Evolutionary conservation across 352 stramenopile species (phyloP).

Genomic region (Nothophytophthora sp.): DNA sequence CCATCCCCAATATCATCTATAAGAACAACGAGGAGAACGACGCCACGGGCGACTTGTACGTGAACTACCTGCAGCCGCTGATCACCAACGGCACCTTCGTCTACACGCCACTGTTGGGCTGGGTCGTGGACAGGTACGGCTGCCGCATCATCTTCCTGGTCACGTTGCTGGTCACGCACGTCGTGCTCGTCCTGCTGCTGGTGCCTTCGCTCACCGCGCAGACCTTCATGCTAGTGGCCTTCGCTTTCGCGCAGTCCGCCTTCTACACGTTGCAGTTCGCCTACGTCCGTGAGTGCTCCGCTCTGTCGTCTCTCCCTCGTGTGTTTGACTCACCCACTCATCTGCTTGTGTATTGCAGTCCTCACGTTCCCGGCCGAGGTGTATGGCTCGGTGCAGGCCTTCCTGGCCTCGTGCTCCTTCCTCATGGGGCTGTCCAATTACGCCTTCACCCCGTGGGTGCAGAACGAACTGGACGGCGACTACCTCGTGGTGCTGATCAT

Average conservation of each 20-base stretch:
- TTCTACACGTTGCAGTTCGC: slow-evolving; percentile 50
- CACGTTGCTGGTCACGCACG: slow-evolving; percentile 28
- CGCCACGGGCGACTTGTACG: slow-evolving; percentile 23
- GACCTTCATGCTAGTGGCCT: slow-evolving; percentile 33
- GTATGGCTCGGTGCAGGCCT: slow-evolving; percentile 39
- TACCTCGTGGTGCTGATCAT: slow-evolving; percentile 35
- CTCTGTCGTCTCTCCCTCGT: not conserved
- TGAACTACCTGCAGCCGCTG: slow-evolving; percentile 39
- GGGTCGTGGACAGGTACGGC: slow-evolving; percentile 37
- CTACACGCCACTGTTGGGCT: slow-evolving; percentile 44
- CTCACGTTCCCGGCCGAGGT: slow-evolving; percentile 37
- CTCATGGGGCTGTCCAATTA: slow-evolving; percentile 38
- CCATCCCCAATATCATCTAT: slow-evolving; percentile 50
- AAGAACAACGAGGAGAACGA: slow-evolving; percentile 17
- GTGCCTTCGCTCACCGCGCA: slow-evolving; percentile 33
- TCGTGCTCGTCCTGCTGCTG: slow-evolving; percentile 33
- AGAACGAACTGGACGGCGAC: slow-evolving; percentile 31
- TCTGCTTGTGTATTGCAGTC: slow-evolving; percentile 12
- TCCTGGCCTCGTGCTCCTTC: slow-evolving; percentile 31
- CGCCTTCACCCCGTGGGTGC: slow-evolving; percentile 35
- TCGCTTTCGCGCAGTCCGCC: slow-evolving; percentile 32
- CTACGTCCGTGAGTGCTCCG: slow-evolving; percentile 27
- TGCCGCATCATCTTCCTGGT: slow-evolving; percentile 27
- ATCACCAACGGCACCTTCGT: slow-evolving; percentile 45
- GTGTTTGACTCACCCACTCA: not conserved